Base-by-base conservation (phyloP, 2,329 filamentous ascomycete genomes). In the Calonectria pauciramosa region DNA sequence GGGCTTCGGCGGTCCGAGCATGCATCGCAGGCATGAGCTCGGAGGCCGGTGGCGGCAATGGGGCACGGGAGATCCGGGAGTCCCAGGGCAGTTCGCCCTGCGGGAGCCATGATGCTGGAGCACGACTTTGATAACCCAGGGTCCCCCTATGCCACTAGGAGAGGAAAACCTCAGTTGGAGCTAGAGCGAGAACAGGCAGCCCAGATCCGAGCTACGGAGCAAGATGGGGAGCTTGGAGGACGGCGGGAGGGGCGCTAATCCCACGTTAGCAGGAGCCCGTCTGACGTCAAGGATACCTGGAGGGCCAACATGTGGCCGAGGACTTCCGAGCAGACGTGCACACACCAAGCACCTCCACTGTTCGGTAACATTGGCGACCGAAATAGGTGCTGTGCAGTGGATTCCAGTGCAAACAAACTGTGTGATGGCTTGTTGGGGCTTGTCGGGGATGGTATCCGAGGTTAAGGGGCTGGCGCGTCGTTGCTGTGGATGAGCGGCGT, bases 281-380 rank as follows among this genome's bases (percentile, higher is more conserved):
- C 79, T 81, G 79, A 81, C 79, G 79, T 81, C 79, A 81, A 81
- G 77, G 65, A 75, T 26, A 32, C 51, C 71, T 70, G 74, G 69
- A 63, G 69, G 67, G 65, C 60, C 75, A 68, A 54, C 47, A 47
- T 78, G 75, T 74, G 79, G 68, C 77, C 79, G 79, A 80, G 77
- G 78, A 75, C 74, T 68, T 52, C 76, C 74, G 76, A 80, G 44
- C 69, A 79, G 41, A 70, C 64, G 38, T 38, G 68, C 44, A 76
- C 66, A 70, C 32, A 63, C 56, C 56, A 63, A 63, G 56, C 56
- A 63, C 70, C 73, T 65, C 66, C 66, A 72, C 69, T 36, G 34
- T 52, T 69, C 51, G 71, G 71, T 51, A 66, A 36, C 30, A 73
- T 69, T 36, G 54, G 66, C 30, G 38, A 51, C 56, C 66, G 11